Evolutionary conservation across 306 rosid genomes (phyloP), one percentile per base, ranked within the genome.

Genomic region (Rosa rugosa): DNA sequence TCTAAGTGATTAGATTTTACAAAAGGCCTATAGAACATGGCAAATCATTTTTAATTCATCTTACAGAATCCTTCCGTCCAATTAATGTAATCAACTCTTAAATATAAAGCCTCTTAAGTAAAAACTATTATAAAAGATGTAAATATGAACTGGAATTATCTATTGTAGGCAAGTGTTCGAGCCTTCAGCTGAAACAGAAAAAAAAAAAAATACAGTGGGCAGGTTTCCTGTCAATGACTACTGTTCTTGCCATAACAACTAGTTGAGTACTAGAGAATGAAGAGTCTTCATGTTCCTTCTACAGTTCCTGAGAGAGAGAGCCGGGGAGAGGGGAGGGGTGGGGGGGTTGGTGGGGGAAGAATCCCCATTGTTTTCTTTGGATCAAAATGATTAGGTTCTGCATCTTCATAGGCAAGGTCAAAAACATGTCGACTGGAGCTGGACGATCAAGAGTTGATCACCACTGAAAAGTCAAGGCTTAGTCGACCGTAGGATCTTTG

Each of bases 1-100:
- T 25, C 38, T 18, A 36, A 50, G 73, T 72, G 57, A 71, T 41
- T 36, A 65, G 62, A 59, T 73, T 56, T 34, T 41, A 73, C 59
- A 27, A 82, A 54, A 81, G 22, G 41, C 54, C 42, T 53, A 54
- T 18, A 40, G 7, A 56, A 73, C 20, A 36, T 53, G 34, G 25
- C 46, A 1, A 25, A 31, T 54, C 67, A 12, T n/a, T 56, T 50
- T 27, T 38, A 51, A 16, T 36, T 59, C 47, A 73, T n/a, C 36
- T 50, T 27, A 56, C 11, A 53, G 22, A 54, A 73, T 49, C 34
- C 18, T 9, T 53, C 12, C 5, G 1, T 53, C 38, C 3, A 20
- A 42, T 38, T 42, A n/a, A 38, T n/a, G 14, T 20, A 20, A 51
- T 38, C 49, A 73, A 12, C 14, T 23, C 2, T 53, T 31, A 56